Conservation (phyloP, 139 green algal species). For the Closterium sp. region DNA sequence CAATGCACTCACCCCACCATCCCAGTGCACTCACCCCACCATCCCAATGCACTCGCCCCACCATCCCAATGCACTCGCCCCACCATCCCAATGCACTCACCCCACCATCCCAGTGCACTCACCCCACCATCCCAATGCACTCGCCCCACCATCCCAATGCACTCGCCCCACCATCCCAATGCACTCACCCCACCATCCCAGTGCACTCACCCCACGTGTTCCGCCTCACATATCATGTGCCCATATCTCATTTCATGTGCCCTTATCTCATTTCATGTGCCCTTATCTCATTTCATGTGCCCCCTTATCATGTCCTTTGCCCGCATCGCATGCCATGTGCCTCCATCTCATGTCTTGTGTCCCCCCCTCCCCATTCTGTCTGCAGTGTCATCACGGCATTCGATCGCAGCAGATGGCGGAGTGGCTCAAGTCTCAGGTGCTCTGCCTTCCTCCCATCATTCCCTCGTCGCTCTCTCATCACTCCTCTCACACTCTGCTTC, state of each 20-base stretch:
- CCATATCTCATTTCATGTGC: neutral
- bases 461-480: conserved; percentile 75
- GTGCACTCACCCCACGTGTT: neutral
- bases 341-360: neutral
- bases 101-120: no score
- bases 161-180: no score
- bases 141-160: no score
- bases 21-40: no score
- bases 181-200: neutral
- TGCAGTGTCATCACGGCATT: conserved; percentile 77
- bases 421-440: conserved; percentile 55
- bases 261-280: neutral
- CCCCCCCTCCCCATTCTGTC: neutral
- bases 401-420: conserved; percentile 65
- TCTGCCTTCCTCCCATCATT: conserved; percentile 67
- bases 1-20: no score
- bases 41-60: no score
- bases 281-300: neutral
- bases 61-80: no score
- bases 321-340: no score
- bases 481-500: conserved; percentile 60
- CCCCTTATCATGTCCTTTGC: neutral
- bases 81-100: no score
- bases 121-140: no score
- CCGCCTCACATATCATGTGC: neutral